These are phyloP conservation scores for Cenchrus purpureus DNA, from an alignment of 176 grass and related monocot species.

Conservation along the genomic window DNA sequence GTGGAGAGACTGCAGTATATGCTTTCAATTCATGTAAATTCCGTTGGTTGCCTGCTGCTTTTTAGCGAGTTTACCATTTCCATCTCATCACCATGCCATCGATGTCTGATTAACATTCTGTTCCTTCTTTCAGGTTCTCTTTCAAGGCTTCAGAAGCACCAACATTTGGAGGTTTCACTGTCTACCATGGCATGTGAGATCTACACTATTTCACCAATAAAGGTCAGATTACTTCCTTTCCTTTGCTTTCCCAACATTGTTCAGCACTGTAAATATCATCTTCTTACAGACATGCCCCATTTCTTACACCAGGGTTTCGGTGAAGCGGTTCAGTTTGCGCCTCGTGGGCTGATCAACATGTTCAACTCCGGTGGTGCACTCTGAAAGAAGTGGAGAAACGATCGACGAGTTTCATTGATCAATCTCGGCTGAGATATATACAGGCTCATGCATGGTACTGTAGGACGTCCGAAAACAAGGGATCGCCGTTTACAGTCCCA, in stretches of 20 bases:
- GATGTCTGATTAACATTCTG: neutral
- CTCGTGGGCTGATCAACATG: slow-evolving; percentile 61
- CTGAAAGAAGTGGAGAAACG: no score
- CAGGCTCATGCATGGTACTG: no score
- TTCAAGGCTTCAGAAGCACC: slow-evolving; percentile 43
- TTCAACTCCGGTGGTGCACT: slow-evolving; percentile 65
- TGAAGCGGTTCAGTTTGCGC: slow-evolving; percentile 34
- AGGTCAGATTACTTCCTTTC: slow-evolving; percentile 36
- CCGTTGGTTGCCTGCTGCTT: neutral
- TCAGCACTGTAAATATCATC: neutral
- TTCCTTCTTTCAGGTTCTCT: slow-evolving; percentile 32
- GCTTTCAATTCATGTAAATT: slow-evolving; percentile 58
- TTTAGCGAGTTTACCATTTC: neutral
- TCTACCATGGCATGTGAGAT: slow-evolving; percentile 50
- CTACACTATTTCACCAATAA: slow-evolving; percentile 50
- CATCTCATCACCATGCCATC: neutral
- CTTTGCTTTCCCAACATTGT: neutral
- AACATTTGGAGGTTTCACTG: slow-evolving; percentile 44
- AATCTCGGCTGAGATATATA: no score
- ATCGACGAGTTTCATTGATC: no score
- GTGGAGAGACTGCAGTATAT: slow-evolving; percentile 55
- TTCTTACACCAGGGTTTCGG: slow-evolving; percentile 33
- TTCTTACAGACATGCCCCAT: neutral
- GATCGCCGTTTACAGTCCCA: no score
- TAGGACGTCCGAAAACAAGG: no score